Conservation (phyloP, 2,329 filamentous ascomycete genomes). For the Aspergillus bombycis region DNA sequence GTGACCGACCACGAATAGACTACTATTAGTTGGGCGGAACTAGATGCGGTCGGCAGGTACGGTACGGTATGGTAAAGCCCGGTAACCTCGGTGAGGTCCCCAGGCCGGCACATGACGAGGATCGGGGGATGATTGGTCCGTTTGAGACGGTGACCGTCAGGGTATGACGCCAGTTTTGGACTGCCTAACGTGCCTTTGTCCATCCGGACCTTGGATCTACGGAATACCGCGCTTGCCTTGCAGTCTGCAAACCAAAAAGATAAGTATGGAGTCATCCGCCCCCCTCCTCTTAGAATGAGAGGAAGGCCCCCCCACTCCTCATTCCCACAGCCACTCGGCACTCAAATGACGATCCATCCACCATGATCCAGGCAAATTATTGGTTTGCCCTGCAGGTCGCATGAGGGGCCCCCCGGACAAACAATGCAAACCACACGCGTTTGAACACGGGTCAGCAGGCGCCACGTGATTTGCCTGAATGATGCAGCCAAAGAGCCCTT, state of each 20-base stretch:
- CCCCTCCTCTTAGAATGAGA: background rate
- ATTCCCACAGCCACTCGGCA: slow-evolving; percentile 6
- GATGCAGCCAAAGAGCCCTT: slow-evolving; percentile 13
- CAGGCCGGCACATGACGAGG: slow-evolving; percentile 7
- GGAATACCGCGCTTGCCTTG: slow-evolving; percentile 1
- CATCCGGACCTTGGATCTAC: background rate
- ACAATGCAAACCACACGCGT: slow-evolving; percentile 15
- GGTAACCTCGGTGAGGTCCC: background rate
- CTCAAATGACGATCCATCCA: background rate
- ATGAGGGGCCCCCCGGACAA: slow-evolving; percentile 22
- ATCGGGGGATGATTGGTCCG: slow-evolving; percentile 6
- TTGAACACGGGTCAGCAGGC: slow-evolving; percentile 7
- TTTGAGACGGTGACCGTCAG: background rate
- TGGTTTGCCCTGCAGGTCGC: slow-evolving; percentile 15
- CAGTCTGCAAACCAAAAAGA: background rate
- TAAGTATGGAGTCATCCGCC: background rate
- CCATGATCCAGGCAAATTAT: slow-evolving; percentile 8
- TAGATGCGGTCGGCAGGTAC: slow-evolving; percentile 3
- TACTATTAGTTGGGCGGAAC: background rate
- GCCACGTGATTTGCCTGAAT: slow-evolving; percentile 19
- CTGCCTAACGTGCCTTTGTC: slow-evolving; percentile 1
- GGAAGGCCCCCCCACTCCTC: background rate
- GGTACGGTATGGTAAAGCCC: background rate
- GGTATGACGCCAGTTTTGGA: background rate
- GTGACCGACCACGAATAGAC: background rate